Percentiles rank a stretch among this genome's conserved stretches.
Conservation (phyloP, 306 rosid genomes). For the Amphicarpaea edgeworthii region DNA sequence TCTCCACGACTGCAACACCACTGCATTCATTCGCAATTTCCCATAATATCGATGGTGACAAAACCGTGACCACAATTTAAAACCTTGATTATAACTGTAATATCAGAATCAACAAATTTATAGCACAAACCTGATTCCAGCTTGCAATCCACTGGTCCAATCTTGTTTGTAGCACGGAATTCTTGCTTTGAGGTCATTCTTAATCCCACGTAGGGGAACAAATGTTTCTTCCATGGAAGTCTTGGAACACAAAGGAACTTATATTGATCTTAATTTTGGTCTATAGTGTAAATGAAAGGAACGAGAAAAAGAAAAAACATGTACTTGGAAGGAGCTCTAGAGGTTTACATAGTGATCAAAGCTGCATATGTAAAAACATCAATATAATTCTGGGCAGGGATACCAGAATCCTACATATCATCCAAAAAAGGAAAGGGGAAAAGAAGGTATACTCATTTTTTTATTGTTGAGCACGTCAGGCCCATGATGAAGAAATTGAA, state of each 20-base stretch:
- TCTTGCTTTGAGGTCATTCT: conserved; percentile 86
- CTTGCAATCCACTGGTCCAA: conserved; percentile 81
- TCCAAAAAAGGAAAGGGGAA: conserved; percentile 48
- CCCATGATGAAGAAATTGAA: conserved; percentile 54
- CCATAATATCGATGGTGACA: neutral
- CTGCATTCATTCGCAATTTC: neutral
- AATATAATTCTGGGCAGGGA: conserved; percentile 57
- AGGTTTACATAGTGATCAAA: conserved; percentile 59
- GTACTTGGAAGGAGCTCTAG: conserved; percentile 59
- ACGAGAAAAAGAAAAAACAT: conserved; percentile 31
- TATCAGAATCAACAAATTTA: conserved; percentile 27
- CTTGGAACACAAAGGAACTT: conserved; percentile 47
- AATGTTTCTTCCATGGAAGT: conserved; percentile 89
- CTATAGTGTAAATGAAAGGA: conserved; percentile 25
- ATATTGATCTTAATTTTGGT: conserved; percentile 41
- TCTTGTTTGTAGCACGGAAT: conserved; percentile 89
- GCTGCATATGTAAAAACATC: conserved; percentile 43
- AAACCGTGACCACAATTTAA: neutral
- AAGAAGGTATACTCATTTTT: conserved; percentile 47
- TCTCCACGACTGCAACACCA: neutral
- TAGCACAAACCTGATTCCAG: conserved; percentile 79
- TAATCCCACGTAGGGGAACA: conserved; percentile 95
- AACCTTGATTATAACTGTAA: conserved; percentile 33
- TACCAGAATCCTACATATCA: conserved; percentile 50
- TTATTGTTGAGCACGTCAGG: conserved; percentile 44